Evolutionary conservation across 2,329 filamentous ascomycete species (phyloP).

Genomic region (Beauveria australis): DNA sequence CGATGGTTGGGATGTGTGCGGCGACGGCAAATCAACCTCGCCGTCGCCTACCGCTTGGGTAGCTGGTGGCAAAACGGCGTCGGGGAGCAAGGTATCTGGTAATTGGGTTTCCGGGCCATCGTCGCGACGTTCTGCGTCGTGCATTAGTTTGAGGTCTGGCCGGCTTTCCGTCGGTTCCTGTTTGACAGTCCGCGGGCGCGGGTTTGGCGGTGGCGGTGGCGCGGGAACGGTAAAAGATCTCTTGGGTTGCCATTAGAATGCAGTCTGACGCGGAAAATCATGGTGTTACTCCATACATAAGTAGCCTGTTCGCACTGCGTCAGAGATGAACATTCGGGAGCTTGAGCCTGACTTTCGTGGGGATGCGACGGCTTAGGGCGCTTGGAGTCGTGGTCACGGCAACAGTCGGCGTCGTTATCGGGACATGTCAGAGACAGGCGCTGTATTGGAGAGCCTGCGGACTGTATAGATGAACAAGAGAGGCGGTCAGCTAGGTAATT

Average conservation of each 20-base stretch:
- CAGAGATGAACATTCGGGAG: conserved; percentile 1
- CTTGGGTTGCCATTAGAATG: not conserved
- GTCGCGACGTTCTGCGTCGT: not conserved
- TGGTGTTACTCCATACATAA: not conserved
- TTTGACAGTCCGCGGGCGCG: not conserved
- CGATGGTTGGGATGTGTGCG: not conserved
- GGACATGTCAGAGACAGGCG: not conserved
- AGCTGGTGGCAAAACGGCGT: not conserved
- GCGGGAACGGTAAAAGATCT: conserved; percentile 2
- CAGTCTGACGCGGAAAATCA: not conserved
- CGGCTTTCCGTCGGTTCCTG: not conserved
- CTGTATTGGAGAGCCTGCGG: not conserved
- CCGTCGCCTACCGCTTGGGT: not conserved
- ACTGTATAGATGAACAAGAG: not conserved
- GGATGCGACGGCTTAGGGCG: not conserved
- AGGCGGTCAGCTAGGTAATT: not conserved
- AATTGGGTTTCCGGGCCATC: conserved; percentile 1
- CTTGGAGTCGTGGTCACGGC: not conserved
- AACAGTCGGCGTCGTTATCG: not conserved
- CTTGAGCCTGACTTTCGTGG: not conserved
- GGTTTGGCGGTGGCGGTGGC: not conserved
- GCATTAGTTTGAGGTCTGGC: not conserved
- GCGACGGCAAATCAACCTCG: not conserved
- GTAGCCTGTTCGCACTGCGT: not conserved
- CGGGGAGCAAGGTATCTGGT: conserved; percentile 13